A percentile compares a stretch with the other conserved stretches of the same genome.
These are phyloP conservation scores for Elongisporangium anandrum DNA, from an alignment of 352 stramenopile genomes.

Conservation along the genomic window DNA sequence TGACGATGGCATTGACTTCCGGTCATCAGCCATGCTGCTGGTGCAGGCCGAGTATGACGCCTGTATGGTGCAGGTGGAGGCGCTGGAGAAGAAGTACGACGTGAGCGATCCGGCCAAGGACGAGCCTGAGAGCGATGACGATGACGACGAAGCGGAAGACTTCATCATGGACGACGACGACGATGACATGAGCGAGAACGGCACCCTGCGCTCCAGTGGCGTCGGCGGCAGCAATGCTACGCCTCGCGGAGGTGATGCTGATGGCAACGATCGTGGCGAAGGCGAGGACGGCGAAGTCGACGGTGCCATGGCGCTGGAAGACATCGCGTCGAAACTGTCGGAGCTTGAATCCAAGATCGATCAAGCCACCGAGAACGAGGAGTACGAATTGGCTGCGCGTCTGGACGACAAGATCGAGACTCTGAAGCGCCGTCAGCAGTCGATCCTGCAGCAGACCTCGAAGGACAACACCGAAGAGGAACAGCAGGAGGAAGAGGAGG, in stretches of 20 bases:
- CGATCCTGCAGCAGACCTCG: constrained; percentile 18
- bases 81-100: constrained; percentile 70
- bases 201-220: constrained; percentile 3
- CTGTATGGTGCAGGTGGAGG: constrained; percentile 52
- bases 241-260: background rate
- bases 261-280: constrained; percentile 7
- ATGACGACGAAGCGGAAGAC: constrained; percentile 44
- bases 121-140: constrained; percentile 44
- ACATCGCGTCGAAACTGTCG: constrained; percentile 50
- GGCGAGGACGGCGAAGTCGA: constrained; percentile 18
- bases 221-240: background rate
- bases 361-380: constrained; percentile 70
- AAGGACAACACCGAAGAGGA: constrained; percentile 11
- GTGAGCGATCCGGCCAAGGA: constrained; percentile 49
- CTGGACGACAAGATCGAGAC: constrained; percentile 71
- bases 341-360: constrained; percentile 70
- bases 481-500: constrained; percentile 11
- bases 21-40: constrained; percentile 57
- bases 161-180: constrained; percentile 41
- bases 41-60: constrained; percentile 77
- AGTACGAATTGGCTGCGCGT: constrained; percentile 74
- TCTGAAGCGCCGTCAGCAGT: constrained; percentile 46
- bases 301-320: constrained; percentile 31
- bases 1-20: constrained; percentile 59
- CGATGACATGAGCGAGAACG: constrained; percentile 15